phyloP scores from a whole-genome alignment of 1,284 basidiomycete genomes.

The Meira nashicola region DNA sequence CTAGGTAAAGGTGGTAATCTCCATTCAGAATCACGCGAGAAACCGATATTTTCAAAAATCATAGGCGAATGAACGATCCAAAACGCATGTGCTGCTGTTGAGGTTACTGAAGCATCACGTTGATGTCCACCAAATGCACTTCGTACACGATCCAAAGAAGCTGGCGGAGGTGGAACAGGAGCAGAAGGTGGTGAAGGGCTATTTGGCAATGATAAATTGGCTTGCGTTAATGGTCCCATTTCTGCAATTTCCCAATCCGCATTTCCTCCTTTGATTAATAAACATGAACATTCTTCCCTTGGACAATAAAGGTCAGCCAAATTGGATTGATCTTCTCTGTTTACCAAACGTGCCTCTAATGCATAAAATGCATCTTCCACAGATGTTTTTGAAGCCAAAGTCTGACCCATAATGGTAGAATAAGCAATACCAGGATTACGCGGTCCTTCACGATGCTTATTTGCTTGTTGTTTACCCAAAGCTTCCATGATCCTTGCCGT shows the following conservation, averaged over 20 bases:
- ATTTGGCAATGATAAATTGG: slow-evolving; percentile 26
- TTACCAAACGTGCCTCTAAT: slow-evolving; percentile 46
- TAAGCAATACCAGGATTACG: slow-evolving; percentile 25
- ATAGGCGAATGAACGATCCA: slow-evolving; percentile 42
- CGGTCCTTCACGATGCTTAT: background rate
- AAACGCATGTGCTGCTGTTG: slow-evolving; percentile 21
- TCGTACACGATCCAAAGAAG: slow-evolving; percentile 4
- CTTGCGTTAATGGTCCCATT: slow-evolving; percentile 31
- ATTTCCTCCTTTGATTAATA: slow-evolving; percentile 28
- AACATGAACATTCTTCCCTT: slow-evolving; percentile 43
- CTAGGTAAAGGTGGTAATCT: slow-evolving; percentile 3
- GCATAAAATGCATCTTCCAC: slow-evolving; percentile 44
- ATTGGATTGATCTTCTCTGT: slow-evolving; percentile 35
- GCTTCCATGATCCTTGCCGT: slow-evolving; percentile 37
- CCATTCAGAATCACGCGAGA: slow-evolving; percentile 45
- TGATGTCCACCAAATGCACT: slow-evolving; percentile 3
- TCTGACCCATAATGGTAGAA: slow-evolving; percentile 45
- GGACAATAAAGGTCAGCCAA: slow-evolving; percentile 45
- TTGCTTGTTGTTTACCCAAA: slow-evolving; percentile 14
- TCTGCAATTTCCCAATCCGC: slow-evolving; percentile 43
- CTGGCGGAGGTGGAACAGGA: slow-evolving; percentile 9
- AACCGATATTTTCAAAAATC: slow-evolving; percentile 49
- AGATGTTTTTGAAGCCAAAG: slow-evolving; percentile 47
- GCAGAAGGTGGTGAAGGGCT: slow-evolving; percentile 21
- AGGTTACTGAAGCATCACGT: background rate